A percentile compares a stretch with the other conserved stretches of the same genome.
phyloP scores from a whole-genome alignment of 2,329 filamentous ascomycete species.

The Bipolaris cookei region DNA sequence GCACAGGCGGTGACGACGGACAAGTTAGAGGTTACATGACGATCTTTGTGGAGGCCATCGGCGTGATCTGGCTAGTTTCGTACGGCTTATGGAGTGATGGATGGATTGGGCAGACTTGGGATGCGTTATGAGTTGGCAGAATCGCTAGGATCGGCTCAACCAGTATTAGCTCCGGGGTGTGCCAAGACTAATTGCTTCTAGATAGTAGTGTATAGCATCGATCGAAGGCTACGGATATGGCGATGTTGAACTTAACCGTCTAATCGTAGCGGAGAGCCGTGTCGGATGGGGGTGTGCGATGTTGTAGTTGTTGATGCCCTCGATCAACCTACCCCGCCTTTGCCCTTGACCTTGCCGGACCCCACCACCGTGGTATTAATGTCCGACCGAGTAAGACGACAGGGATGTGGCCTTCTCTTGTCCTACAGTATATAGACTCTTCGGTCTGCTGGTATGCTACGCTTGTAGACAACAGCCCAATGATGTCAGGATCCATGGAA shows the following conservation, averaged over 20 bases:
- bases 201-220: conserved; percentile 3
- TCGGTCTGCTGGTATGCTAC: neutral
- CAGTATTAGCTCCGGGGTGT: conserved; percentile 19
- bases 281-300: conserved; percentile 1
- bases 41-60: conserved; percentile 33
- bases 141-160: conserved; percentile 37
- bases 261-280: neutral
- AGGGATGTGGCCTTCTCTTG: neutral
- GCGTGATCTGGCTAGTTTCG: conserved; percentile 41
- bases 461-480: neutral
- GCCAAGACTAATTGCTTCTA: conserved; percentile 15
- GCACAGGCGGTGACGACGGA: conserved; percentile 48
- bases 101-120: conserved; percentile 38
- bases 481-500: neutral
- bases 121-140: conserved; percentile 49
- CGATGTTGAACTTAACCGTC: conserved; percentile 8
- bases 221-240: conserved; percentile 6
- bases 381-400: conserved; percentile 3
- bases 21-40: conserved; percentile 48
- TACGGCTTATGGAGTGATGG: conserved; percentile 41
- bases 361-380: conserved; percentile 2
- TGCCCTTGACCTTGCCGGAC: conserved; percentile 7
- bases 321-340: conserved; percentile 13
- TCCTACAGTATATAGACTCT: neutral
- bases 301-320: neutral